These are phyloP conservation scores for Raphanus hybrid DNA, from an alignment of 441 rosid species.

Conservation along the genomic window DNA sequence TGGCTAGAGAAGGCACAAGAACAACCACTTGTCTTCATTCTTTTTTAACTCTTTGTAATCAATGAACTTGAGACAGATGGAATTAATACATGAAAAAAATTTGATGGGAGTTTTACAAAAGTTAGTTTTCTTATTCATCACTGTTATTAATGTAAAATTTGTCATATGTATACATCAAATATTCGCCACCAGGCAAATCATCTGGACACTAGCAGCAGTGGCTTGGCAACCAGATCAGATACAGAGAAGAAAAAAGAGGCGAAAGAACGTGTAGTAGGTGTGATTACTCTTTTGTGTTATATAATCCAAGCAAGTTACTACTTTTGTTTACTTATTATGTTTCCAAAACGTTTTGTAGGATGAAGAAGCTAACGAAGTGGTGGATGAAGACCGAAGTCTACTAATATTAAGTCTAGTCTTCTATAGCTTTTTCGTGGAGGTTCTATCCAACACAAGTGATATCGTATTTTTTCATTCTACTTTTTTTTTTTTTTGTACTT, in stretches of 20 bases:
- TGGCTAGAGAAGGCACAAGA: constrained; percentile 16
- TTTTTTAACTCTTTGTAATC: constrained; percentile 28
- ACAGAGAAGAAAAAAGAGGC: too few relatives aligned
- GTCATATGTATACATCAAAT: too few relatives aligned
- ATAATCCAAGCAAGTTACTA: background rate
- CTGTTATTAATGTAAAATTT: too few relatives aligned
- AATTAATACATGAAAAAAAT: background rate
- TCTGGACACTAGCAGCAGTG: too few relatives aligned
- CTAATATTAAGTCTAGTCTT: background rate
- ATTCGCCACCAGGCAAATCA: too few relatives aligned
- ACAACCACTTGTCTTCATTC: constrained; percentile 24
- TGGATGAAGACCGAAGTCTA: constrained; percentile 61
- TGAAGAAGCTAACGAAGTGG: constrained; percentile 74
- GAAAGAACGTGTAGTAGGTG: constrained; percentile 15
- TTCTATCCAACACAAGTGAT: background rate
- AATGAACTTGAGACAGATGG: constrained; percentile 13
- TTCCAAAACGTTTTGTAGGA: constrained; percentile 48
- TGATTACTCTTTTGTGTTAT: background rate
- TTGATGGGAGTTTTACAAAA: background rate
- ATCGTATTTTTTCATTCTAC: background rate
- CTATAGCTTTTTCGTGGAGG: background rate
- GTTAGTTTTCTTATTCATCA: too few relatives aligned
- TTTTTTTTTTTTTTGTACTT: background rate
- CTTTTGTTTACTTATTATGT: constrained; percentile 1
- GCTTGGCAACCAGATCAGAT: too few relatives aligned